phyloP scores from a whole-genome alignment of 441 rosid genomes.

The Cnidoscolus chayamansa region DNA sequence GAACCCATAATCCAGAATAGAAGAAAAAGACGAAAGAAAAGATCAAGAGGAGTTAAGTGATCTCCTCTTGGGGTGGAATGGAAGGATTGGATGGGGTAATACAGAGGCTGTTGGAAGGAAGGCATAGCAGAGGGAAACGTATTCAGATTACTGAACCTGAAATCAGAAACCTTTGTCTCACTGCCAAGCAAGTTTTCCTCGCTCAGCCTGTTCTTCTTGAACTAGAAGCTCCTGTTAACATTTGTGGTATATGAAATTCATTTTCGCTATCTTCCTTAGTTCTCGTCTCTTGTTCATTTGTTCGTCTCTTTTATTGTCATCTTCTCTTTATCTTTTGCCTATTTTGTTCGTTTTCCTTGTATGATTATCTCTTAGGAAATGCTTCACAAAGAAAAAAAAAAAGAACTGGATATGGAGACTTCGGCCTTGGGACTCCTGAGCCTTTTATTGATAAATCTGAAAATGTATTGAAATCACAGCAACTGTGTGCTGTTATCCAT shows the following conservation, averaged over 20 bases:
- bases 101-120: constrained; percentile 42
- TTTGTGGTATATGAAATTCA: constrained; percentile 37
- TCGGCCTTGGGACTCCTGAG: neutral
- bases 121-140: constrained; percentile 35
- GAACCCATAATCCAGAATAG: neutral
- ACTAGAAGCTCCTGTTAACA: constrained; percentile 50
- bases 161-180: constrained; percentile 44
- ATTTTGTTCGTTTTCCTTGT: too few species aligned
- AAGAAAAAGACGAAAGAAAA: neutral
- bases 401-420: neutral
- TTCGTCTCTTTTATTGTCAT: neutral
- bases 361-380: neutral
- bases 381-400: neutral
- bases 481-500: neutral
- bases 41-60: constrained; percentile 5
- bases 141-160: constrained; percentile 42
- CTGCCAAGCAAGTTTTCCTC: constrained; percentile 51
- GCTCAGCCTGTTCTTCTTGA: constrained; percentile 51
- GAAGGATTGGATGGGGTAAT: constrained; percentile 46
- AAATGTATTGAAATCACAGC: too few species aligned
- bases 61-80: constrained; percentile 31
- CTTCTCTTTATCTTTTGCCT: too few species aligned
- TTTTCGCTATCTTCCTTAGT: neutral
- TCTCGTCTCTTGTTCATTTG: neutral
- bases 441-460: too few species aligned